Evolutionary conservation across 1,284 basidiomycete species (phyloP).

Genomic region (Coniferiporia sulphurascens): DNA sequence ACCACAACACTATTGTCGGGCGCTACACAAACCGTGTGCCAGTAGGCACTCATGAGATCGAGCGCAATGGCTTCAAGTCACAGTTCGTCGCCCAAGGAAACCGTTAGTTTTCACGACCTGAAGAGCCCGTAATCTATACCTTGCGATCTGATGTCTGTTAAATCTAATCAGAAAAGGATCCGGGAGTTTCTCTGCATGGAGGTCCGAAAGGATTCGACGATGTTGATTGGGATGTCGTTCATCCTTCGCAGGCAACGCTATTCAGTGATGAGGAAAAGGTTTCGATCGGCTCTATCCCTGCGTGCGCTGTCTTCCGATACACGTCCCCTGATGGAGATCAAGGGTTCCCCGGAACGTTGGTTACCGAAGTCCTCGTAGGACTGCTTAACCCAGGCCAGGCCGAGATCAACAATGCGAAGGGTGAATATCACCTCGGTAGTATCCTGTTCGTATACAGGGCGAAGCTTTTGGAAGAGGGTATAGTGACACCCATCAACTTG

Average conservation of each 20-base stretch:
- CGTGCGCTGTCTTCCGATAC: conserved; percentile 49
- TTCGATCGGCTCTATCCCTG: conserved; percentile 35
- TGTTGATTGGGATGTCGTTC: conserved; percentile 44
- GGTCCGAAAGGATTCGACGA: conserved; percentile 62
- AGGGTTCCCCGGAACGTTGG: conserved; percentile 57
- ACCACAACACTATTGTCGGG: conserved; percentile 68
- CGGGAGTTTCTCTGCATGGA: conserved; percentile 66
- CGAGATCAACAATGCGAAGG: conserved; percentile 27
- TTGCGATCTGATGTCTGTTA: not conserved
- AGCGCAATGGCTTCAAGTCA: conserved; percentile 48
- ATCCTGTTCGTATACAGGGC: conserved; percentile 63
- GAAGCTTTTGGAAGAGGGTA: conserved; percentile 45
- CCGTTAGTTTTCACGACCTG: conserved; percentile 32
- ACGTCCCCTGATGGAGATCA: conserved; percentile 64
- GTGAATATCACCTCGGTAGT: conserved; percentile 52
- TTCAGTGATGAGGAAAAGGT: conserved; percentile 52
- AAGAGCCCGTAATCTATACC: not conserved
- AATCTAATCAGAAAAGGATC: conserved; percentile 38
- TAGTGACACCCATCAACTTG: conserved; percentile 66
- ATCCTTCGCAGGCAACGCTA: conserved; percentile 41
- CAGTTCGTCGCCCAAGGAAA: conserved; percentile 47
- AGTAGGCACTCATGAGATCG: conserved; percentile 46
- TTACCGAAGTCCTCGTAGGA: conserved; percentile 55
- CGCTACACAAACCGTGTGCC: conserved; percentile 70
- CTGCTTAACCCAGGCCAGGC: conserved; percentile 45